phyloP scores from a whole-genome alignment of 2,329 filamentous ascomycete genomes.

The Trichoderma breve region DNA sequence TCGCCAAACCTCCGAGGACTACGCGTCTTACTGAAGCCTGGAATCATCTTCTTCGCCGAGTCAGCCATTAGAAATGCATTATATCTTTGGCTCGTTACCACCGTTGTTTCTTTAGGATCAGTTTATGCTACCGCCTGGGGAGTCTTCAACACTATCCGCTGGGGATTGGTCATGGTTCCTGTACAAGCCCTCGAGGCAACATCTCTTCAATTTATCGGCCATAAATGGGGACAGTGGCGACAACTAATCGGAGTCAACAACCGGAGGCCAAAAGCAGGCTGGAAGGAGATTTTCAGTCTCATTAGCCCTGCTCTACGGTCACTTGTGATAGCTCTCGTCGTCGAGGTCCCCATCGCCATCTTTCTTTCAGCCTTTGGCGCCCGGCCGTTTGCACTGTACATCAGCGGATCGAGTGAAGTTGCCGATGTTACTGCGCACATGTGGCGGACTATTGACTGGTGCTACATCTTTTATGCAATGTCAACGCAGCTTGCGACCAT shows the following conservation, averaged over 20 bases:
- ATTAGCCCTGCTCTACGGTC: constrained; percentile 54
- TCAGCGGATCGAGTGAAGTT: constrained; percentile 57
- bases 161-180: constrained; percentile 73
- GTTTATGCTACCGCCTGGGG: constrained; percentile 72
- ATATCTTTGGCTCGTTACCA: constrained; percentile 68
- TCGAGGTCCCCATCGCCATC: constrained; percentile 63
- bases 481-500: constrained; percentile 65
- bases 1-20: constrained; percentile 46
- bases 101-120: constrained; percentile 60
- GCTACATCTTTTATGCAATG: constrained; percentile 67
- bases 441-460: constrained; percentile 63
- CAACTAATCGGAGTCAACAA: constrained; percentile 27
- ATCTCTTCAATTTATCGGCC: constrained; percentile 62
- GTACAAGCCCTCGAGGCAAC: constrained; percentile 66
- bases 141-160: constrained; percentile 70
- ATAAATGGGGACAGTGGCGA: constrained; percentile 60
- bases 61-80: constrained; percentile 66
- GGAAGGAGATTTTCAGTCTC: constrained; percentile 37
- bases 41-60: constrained; percentile 59
- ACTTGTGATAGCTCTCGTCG: constrained; percentile 48
- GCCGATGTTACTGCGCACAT: constrained; percentile 62
- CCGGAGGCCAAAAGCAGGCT: constrained; percentile 23
- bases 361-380: constrained; percentile 60
- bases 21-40: constrained; percentile 53
- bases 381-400: constrained; percentile 58